phyloP scores from a whole-genome alignment of 148 eudicot species.

The Rhododendron henanense region DNA sequence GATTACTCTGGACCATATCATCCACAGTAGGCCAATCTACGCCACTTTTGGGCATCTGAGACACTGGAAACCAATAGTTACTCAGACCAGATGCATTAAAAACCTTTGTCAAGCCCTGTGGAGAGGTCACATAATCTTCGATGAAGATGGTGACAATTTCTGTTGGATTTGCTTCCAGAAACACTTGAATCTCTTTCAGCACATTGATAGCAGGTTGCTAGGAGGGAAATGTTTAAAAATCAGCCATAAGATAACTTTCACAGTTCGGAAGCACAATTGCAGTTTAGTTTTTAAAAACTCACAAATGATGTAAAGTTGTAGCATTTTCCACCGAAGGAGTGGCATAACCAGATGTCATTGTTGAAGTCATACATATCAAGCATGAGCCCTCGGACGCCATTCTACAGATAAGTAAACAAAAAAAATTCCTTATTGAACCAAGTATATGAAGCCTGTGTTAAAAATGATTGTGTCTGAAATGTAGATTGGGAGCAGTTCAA shows the following conservation, averaged over 20 bases:
- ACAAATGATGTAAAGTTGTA: constrained; percentile 83
- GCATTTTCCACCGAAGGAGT: constrained; percentile 69
- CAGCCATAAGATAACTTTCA: not conserved
- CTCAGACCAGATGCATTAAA: constrained; percentile 68
- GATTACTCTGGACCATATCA: constrained; percentile 71
- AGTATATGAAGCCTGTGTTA: not conserved
- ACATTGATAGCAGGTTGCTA: constrained; percentile 92
- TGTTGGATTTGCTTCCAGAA: constrained; percentile 60
- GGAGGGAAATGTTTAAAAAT: not conserved
- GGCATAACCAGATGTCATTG: constrained; percentile 85
- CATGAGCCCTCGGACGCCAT: constrained; percentile 96
- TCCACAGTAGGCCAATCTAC: constrained; percentile 84
- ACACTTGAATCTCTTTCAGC: constrained; percentile 61
- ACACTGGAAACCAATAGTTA: constrained; percentile 64
- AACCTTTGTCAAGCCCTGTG: constrained; percentile 65
- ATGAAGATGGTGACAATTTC: constrained; percentile 83
- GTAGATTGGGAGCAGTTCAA: not conserved
- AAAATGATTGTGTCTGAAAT: not conserved
- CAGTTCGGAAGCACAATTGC: not conserved
- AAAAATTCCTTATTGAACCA: not conserved
- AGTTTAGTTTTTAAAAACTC: constrained; percentile 28
- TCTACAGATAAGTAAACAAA: constrained; percentile 32
- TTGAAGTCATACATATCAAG: constrained; percentile 89
- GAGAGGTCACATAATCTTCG: constrained; percentile 78
- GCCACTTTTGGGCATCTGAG: constrained; percentile 79